Percentiles rank a stretch among this genome's conserved stretches.
Evolutionary conservation across 345 rosid genomes (phyloP).

Genomic region (Linum tenue): DNA sequence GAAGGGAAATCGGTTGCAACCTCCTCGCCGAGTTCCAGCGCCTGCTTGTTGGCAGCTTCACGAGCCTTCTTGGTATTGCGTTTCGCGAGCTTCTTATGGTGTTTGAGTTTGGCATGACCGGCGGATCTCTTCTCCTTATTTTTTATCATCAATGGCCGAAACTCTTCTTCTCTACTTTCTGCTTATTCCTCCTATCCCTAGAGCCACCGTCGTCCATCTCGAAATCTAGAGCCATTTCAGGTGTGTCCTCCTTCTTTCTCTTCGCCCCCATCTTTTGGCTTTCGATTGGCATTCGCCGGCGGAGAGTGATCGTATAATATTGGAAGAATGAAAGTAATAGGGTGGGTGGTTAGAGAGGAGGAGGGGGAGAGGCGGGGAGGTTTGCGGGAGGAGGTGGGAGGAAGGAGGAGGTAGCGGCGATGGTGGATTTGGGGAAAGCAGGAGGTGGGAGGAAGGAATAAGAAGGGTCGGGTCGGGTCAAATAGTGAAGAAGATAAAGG

Average conservation of each 20-base stretch:
- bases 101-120: slow-evolving; percentile 70
- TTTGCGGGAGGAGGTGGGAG: too few relatives aligned
- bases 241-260: background rate
- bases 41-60: slow-evolving; percentile 61
- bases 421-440: too few relatives aligned
- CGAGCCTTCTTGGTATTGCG: slow-evolving; percentile 73
- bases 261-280: background rate
- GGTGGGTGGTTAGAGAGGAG: too few relatives aligned
- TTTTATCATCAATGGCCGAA: slow-evolving; percentile 84
- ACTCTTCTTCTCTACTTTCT: slow-evolving; percentile 18
- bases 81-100: slow-evolving; percentile 73
- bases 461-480: too few relatives aligned
- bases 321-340: too few relatives aligned
- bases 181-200: slow-evolving; percentile 22
- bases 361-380: too few relatives aligned
- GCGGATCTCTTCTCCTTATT: slow-evolving; percentile 85
- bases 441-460: too few relatives aligned
- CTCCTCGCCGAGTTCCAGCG: slow-evolving; percentile 93
- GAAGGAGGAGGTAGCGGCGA: too few relatives aligned
- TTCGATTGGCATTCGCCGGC: too few relatives aligned
- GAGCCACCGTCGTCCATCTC: background rate
- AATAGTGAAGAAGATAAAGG: too few relatives aligned
- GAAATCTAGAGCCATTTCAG: background rate
- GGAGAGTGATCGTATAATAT: too few relatives aligned
- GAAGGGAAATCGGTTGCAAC: slow-evolving; percentile 18